A percentile compares a stretch with the other conserved stretches of the same genome.
Evolutionary conservation across 306 rosid species (phyloP).

Genomic region (Vigna angularis): DNA sequence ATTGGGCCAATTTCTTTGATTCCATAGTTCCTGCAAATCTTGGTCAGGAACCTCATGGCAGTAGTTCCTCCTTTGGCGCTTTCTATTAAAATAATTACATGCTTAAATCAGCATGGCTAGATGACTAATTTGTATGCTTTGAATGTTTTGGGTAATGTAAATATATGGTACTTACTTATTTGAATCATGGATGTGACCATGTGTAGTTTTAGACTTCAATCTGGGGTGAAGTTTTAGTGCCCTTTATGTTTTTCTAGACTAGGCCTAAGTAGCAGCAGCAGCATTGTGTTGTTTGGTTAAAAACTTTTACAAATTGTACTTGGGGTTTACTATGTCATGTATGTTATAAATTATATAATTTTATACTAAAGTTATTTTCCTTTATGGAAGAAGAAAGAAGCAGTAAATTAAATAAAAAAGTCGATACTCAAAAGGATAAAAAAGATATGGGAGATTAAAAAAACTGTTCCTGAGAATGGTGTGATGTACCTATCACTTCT

Average conservation of each 20-base stretch:
- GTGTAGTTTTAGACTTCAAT: conserved; percentile 44
- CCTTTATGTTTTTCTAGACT: conserved; percentile 46
- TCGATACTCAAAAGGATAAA: conserved; percentile 4
- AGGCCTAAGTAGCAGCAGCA: conserved; percentile 36
- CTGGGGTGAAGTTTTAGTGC: conserved; percentile 49
- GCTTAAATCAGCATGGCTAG: background rate
- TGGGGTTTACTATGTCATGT: conserved; percentile 29
- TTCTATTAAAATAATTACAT: conserved; percentile 38
- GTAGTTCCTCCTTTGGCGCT: conserved; percentile 27
- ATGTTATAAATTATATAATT: conserved; percentile 31
- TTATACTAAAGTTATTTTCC: background rate
- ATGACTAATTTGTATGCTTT: conserved; percentile 2
- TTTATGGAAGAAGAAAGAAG: background rate
- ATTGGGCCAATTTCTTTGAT: conserved; percentile 75
- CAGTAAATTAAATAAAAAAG: background rate
- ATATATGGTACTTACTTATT: conserved; percentile 35
- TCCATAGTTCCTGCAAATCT: conserved; percentile 60
- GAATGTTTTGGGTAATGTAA: conserved; percentile 34
- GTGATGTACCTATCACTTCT: conserved; percentile 41
- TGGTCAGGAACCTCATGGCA: conserved; percentile 47
- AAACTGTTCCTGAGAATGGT: conserved; percentile 11
- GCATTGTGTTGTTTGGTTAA: conserved; percentile 14
- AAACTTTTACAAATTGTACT: conserved; percentile 30
- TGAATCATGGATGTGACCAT: conserved; percentile 53
- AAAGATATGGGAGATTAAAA: conserved; percentile 1